These are phyloP conservation scores for Fonsecaea pedrosoi DNA, from an alignment of 2,329 filamentous ascomycete species.

Conservation along the genomic window DNA sequence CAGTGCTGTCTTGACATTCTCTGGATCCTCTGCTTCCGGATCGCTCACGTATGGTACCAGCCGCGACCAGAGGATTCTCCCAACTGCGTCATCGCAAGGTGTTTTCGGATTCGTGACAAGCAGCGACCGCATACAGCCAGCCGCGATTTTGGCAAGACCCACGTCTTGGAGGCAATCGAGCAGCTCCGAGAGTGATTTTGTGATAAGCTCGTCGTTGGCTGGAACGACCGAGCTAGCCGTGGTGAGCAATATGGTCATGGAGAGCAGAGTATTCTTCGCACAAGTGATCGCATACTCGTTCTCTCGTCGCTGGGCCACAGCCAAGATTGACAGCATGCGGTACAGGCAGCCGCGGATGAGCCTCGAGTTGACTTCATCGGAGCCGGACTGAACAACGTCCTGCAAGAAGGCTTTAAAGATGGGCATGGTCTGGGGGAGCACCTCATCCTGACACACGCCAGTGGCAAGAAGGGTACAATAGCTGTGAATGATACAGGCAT, in stretches of 20 bases:
- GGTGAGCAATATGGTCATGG: slow-evolving; percentile 86
- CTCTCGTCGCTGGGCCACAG: slow-evolving; percentile 57
- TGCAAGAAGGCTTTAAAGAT: slow-evolving; percentile 90
- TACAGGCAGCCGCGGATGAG: slow-evolving; percentile 84
- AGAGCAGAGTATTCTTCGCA: slow-evolving; percentile 91
- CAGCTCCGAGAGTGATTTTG: slow-evolving; percentile 77
- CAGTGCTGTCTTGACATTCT: slow-evolving; percentile 73
- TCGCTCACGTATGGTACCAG: slow-evolving; percentile 75
- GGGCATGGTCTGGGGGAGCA: slow-evolving; percentile 87
- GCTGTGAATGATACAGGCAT: slow-evolving; percentile 96
- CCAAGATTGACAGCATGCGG: slow-evolving; percentile 76
- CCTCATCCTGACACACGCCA: slow-evolving; percentile 81
- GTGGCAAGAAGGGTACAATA: slow-evolving; percentile 92
- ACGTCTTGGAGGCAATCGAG: slow-evolving; percentile 76
- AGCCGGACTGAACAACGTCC: slow-evolving; percentile 55
- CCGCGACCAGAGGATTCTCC: slow-evolving; percentile 75
- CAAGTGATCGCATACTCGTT: slow-evolving; percentile 79
- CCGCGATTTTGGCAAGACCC: slow-evolving; percentile 77
- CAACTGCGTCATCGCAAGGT: slow-evolving; percentile 73
- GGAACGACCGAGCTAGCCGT: slow-evolving; percentile 76
- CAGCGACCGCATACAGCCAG: slow-evolving; percentile 85
- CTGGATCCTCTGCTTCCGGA: slow-evolving; percentile 76
- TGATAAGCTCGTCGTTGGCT: slow-evolving; percentile 75
- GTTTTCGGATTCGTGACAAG: slow-evolving; percentile 69
- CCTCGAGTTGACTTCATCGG: slow-evolving; percentile 59